Conservation (phyloP, 2,329 filamentous ascomycete genomes). For the Trichoderma sp. region DNA sequence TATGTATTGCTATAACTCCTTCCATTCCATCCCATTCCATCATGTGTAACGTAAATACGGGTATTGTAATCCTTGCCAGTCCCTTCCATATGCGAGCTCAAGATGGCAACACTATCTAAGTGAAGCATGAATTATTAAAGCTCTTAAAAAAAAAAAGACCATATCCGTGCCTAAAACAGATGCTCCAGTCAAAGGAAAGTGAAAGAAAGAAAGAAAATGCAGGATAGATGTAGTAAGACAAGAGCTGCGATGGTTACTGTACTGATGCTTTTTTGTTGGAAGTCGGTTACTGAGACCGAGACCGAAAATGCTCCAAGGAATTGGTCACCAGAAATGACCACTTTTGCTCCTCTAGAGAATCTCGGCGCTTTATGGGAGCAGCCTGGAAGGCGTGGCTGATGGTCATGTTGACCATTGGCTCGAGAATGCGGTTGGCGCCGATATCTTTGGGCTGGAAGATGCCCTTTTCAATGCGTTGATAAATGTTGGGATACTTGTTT, state of each 20-base stretch:
- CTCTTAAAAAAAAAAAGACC: background rate
- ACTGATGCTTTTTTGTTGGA: constrained; percentile 43
- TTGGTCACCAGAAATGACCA: constrained; percentile 48
- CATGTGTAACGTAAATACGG: constrained; percentile 11
- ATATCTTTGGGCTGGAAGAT: constrained; percentile 50
- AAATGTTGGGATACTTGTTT: constrained; percentile 66
- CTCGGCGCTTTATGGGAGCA: constrained; percentile 41
- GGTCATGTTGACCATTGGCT: constrained; percentile 56
- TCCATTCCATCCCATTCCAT: background rate
- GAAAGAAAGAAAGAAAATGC: background rate
- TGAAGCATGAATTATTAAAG: background rate
- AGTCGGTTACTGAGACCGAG: constrained; percentile 32
- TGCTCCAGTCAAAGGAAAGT: background rate
- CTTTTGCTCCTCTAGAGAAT: constrained; percentile 53
- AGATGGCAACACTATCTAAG: background rate
- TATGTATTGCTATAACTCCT: constrained; percentile 8
- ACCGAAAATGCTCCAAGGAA: constrained; percentile 35
- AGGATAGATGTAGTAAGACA: background rate
- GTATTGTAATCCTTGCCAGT: constrained; percentile 18
- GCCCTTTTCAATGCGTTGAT: constrained; percentile 60
- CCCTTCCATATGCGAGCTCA: constrained; percentile 15
- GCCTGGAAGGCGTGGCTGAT: constrained; percentile 52
- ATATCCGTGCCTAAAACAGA: background rate
- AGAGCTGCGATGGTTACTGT: background rate
- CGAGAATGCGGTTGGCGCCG: constrained; percentile 50